A percentile compares a stretch with the other conserved stretches of the same genome.
These are phyloP conservation scores for Takakia lepidozioides DNA, from an alignment of 225 moss, liverwort and hornwort genomes.

Conservation along the genomic window DNA sequence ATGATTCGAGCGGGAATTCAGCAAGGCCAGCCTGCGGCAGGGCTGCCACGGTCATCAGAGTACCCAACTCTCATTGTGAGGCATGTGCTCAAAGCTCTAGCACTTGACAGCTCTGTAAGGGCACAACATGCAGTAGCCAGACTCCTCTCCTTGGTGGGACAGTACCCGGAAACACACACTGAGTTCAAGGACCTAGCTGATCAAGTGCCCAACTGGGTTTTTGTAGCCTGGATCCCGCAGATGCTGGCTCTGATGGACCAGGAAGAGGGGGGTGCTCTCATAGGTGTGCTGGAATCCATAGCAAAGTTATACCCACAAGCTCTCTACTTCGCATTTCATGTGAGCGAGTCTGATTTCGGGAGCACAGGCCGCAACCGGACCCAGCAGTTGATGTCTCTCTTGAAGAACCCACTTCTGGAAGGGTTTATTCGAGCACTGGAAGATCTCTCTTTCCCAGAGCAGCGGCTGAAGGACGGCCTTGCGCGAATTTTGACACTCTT, in stretches of 20 bases:
- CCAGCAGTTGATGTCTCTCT: constrained; percentile 24
- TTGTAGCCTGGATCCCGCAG: constrained; percentile 91
- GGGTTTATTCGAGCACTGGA: constrained; percentile 69
- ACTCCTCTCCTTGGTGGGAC: constrained; percentile 58
- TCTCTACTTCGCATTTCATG: constrained; percentile 76
- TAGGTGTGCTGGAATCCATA: constrained; percentile 63
- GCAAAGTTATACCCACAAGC: constrained; percentile 61
- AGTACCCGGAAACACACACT: constrained; percentile 43
- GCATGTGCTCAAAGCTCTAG: constrained; percentile 64
- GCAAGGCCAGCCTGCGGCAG: constrained; percentile 22
- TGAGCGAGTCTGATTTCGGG: constrained; percentile 70
- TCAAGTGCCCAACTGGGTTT: constrained; percentile 74
- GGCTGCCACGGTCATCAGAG: constrained; percentile 45
- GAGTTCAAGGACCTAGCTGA: constrained; percentile 44
- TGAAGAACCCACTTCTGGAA: constrained; percentile 47
- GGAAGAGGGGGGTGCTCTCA: constrained; percentile 46
- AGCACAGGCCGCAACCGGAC: constrained; percentile 42
- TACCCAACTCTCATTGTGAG: constrained; percentile 62
- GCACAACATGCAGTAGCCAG: constrained; percentile 83
- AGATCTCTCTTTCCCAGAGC: constrained; percentile 90
- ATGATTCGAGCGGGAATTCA: constrained; percentile 22
- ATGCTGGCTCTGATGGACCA: constrained; percentile 77
- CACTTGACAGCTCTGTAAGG: constrained; percentile 60
- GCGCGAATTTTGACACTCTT: constrained; percentile 46
- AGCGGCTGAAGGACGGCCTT: constrained; percentile 72